Conservation (phyloP, 2,329 filamentous ascomycete species). For the Coniella lustricola region DNA sequence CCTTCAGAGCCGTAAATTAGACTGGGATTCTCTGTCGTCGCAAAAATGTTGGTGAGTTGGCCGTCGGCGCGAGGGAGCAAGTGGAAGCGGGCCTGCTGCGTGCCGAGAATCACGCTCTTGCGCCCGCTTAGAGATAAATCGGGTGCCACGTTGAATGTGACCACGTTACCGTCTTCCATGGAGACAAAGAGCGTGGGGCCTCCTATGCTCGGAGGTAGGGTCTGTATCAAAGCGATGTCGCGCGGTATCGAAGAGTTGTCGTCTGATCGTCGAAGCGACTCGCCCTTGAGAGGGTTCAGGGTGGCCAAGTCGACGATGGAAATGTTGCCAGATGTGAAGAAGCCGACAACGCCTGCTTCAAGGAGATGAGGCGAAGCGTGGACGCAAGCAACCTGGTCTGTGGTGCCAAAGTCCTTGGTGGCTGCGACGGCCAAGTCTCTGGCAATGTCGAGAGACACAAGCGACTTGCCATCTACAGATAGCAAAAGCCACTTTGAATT, state of each 20-base stretch:
- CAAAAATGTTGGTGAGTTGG: slow-evolving; percentile 77
- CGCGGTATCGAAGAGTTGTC: slow-evolving; percentile 75
- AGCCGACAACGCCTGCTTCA: slow-evolving; percentile 70
- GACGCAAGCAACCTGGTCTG: slow-evolving; percentile 80
- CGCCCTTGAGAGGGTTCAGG: slow-evolving; percentile 58
- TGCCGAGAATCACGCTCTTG: slow-evolving; percentile 80
- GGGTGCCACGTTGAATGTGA: slow-evolving; percentile 68
- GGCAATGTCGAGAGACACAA: slow-evolving; percentile 61
- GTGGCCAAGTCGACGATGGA: slow-evolving; percentile 64
- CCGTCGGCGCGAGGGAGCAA: slow-evolving; percentile 62
- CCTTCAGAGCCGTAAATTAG: slow-evolving; percentile 87
- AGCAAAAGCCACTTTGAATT: slow-evolving; percentile 65
- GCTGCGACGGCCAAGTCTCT: slow-evolving; percentile 50
- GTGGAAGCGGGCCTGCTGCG: slow-evolving; percentile 75
- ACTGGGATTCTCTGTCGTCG: slow-evolving; percentile 88
- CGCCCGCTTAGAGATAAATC: slow-evolving; percentile 61
- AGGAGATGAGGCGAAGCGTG: slow-evolving; percentile 60
- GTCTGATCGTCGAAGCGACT: slow-evolving; percentile 50
- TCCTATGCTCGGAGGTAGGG: slow-evolving; percentile 53
- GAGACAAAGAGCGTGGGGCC: slow-evolving; percentile 78
- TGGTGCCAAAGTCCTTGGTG: slow-evolving; percentile 53
- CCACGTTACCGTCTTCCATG: slow-evolving; percentile 85
- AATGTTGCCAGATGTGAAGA: slow-evolving; percentile 78
- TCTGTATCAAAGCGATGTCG: slow-evolving; percentile 70
- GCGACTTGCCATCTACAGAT: slow-evolving; percentile 65